These are phyloP conservation scores for Crotalaria pallida DNA, from an alignment of 306 rosid genomes.

Conservation along the genomic window DNA sequence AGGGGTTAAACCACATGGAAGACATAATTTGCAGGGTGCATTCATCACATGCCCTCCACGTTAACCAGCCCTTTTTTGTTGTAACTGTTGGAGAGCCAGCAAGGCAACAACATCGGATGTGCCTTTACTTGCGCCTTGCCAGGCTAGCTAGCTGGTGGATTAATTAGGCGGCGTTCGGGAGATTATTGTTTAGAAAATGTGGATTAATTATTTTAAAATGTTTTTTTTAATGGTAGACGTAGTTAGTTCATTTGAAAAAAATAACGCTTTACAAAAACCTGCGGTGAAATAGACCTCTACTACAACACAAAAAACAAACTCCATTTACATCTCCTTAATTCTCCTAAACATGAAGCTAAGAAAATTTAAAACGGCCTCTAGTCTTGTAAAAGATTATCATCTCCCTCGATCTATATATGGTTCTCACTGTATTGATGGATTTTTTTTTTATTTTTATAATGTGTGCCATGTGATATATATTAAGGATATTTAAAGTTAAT, in stretches of 20 bases:
- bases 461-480: too few species aligned
- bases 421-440: constrained; percentile 20
- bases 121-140: constrained; percentile 15
- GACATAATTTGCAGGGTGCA: constrained; percentile 24
- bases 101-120: neutral
- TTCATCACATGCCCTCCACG: constrained; percentile 41
- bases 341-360: constrained; percentile 29
- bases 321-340: constrained; percentile 52
- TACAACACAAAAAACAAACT: constrained; percentile 21
- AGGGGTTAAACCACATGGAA: constrained; percentile 37
- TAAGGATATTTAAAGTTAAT: too few species aligned
- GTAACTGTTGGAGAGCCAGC: constrained; percentile 9
- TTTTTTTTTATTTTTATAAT: too few species aligned
- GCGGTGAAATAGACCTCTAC: neutral
- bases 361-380: constrained; percentile 27
- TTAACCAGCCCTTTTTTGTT: constrained; percentile 11
- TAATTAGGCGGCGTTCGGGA: neutral
- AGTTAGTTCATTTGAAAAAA: neutral
- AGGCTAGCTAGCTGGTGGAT: neutral
- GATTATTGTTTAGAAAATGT: neutral
- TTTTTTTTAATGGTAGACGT: neutral
- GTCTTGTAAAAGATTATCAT: constrained; percentile 26
- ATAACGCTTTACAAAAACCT: constrained; percentile 1
- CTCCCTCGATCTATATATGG: constrained; percentile 33
- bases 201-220: neutral